Conservation (phyloP, 495 filamentous ascomycete species). For the Penicillium egyptiacum region DNA sequence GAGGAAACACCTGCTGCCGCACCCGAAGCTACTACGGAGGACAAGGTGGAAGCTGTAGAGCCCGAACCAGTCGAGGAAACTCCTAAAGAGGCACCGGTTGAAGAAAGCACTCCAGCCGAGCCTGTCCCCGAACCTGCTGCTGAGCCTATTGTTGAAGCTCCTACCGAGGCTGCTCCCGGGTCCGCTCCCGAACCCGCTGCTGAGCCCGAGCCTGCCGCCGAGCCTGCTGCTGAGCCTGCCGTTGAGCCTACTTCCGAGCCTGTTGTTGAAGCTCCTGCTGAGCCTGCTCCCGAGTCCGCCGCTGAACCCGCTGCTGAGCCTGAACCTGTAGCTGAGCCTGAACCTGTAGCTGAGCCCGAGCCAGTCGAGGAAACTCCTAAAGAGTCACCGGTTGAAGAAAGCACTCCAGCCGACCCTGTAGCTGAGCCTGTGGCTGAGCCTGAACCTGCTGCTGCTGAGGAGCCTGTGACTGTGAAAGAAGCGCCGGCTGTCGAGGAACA, state of each 20-base stretch:
- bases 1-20: constrained; percentile 16
- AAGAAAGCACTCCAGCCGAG: constrained; percentile 11
- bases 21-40: constrained; percentile 6
- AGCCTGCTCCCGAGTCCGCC: constrained; percentile 6
- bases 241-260: constrained; percentile 11
- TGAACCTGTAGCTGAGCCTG: constrained; percentile 13
- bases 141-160: constrained; percentile 15
- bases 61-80: constrained; percentile 12
- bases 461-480: constrained; percentile 7
- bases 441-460: constrained; percentile 4
- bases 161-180: constrained; percentile 9
- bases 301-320: constrained; percentile 6
- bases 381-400: too few species aligned
- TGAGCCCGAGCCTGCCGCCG: constrained; percentile 15
- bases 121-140: constrained; percentile 10
- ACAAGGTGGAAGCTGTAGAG: background rate
- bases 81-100: constrained; percentile 13
- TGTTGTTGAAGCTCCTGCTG: constrained; percentile 9
- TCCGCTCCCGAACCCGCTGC: background rate
- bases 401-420: too few species aligned
- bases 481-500: background rate
- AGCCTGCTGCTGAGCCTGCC: constrained; percentile 14
- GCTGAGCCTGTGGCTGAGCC: background rate
- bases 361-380: too few species aligned
- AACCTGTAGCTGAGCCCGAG: constrained; percentile 13